These are phyloP conservation scores for Persicaria tinctoria DNA, from an alignment of 148 eudicot species.

Conservation along the genomic window DNA sequence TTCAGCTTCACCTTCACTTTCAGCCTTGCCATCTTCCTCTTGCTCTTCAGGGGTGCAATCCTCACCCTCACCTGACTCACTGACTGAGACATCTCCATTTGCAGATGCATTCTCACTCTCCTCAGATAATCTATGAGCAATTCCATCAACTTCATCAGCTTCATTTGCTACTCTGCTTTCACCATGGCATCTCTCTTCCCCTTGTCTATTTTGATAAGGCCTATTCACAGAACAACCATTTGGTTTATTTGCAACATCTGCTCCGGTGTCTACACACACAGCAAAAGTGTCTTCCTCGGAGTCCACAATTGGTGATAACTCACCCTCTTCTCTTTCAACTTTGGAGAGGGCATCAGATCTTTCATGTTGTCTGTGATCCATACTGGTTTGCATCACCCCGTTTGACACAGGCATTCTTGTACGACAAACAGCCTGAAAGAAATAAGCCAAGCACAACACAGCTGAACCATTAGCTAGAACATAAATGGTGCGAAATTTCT, in stretches of 20 bases:
- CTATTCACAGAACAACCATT: conserved; percentile 10
- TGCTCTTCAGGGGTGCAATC: conserved; percentile 67
- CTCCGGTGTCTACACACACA: conserved; percentile 28
- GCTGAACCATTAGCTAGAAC: neutral
- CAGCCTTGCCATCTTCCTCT: conserved; percentile 79
- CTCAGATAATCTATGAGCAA: conserved; percentile 19
- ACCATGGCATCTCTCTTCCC: conserved; percentile 23
- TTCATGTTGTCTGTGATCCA: conserved; percentile 28
- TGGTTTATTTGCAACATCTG: conserved; percentile 21
- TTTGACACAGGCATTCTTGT: conserved; percentile 22
- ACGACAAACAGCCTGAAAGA: conserved; percentile 1
- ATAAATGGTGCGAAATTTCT: neutral
- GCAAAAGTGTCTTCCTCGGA: conserved; percentile 52
- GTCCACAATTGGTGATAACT: conserved; percentile 66
- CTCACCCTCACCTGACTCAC: conserved; percentile 76
- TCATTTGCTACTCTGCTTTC: conserved; percentile 41
- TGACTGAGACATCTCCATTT: conserved; percentile 67
- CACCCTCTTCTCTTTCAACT: conserved; percentile 87
- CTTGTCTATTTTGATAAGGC: conserved; percentile 22
- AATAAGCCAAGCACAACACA: neutral
- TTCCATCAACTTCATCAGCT: conserved; percentile 63
- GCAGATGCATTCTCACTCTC: conserved; percentile 82
- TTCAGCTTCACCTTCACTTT: conserved; percentile 90
- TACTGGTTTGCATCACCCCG: conserved; percentile 26
- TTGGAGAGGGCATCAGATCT: conserved; percentile 39